phyloP scores from a whole-genome alignment of 108 stramenopile genomes.

The Schizochytrium sp. region DNA sequence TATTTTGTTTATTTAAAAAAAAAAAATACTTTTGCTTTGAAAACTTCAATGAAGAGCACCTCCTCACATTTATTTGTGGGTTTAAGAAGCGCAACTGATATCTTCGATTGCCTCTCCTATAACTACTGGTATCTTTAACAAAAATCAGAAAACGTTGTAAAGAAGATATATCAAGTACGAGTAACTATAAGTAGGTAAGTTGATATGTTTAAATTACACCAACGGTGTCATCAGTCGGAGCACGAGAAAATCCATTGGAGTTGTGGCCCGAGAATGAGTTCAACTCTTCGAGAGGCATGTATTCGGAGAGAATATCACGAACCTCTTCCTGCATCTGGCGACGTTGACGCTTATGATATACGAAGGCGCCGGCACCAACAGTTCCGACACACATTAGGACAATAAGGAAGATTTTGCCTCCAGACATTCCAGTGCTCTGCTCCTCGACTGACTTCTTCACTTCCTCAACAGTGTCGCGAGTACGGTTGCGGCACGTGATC shows the following conservation, averaged over 20 bases:
- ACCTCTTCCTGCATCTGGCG: slow-evolving; percentile 62
- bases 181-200: not conserved
- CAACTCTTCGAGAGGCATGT: slow-evolving; percentile 42
- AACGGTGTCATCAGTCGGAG: slow-evolving; percentile 34
- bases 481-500: slow-evolving; percentile 3
- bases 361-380: slow-evolving; percentile 38
- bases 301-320: slow-evolving; percentile 51
- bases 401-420: slow-evolving; percentile 38
- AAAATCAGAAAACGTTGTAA: too few species aligned
- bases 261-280: slow-evolving; percentile 43
- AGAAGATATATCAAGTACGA: too few species aligned
- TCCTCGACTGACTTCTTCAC: slow-evolving; percentile 4
- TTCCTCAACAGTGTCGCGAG: slow-evolving; percentile 13
- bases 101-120: too few species aligned
- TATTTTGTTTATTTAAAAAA: too few species aligned
- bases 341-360: slow-evolving; percentile 43
- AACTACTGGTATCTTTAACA: too few species aligned
- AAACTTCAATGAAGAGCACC: too few species aligned
- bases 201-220: slow-evolving; percentile 36
- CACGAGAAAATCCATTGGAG: slow-evolving; percentile 35
- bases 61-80: too few species aligned
- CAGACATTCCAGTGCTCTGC: slow-evolving; percentile 9
- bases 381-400: not conserved
- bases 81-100: too few species aligned
- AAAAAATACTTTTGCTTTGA: too few species aligned